Conservation (phyloP, 805 yeast species). For the Kazachstania africana region DNA sequence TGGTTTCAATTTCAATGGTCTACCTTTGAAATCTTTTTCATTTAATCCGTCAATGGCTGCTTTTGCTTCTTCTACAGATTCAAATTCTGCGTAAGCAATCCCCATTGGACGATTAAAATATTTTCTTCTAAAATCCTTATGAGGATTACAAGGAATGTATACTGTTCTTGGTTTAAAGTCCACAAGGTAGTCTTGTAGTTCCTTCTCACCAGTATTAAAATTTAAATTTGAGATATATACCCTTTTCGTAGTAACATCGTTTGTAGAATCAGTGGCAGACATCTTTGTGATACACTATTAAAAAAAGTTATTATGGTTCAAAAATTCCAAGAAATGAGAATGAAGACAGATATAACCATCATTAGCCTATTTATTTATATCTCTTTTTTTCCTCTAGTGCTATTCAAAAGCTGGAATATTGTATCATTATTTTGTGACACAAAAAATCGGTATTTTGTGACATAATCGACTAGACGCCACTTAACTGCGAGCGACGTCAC, state of each 20-base stretch:
- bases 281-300: no score
- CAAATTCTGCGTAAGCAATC: conserved; percentile 75
- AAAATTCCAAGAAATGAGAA: no score
- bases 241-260: conserved; percentile 19
- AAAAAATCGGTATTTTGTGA: no score
- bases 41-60: conserved; percentile 53
- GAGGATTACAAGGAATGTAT: conserved; percentile 43
- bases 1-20: conserved; percentile 30
- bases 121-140: conserved; percentile 32
- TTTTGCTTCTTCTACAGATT: conserved; percentile 47
- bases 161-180: conserved; percentile 34
- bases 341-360: no score
- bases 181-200: conserved; percentile 34
- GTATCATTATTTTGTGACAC: no score
- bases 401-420: no score
- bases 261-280: conserved; percentile 1
- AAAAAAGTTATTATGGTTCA: no score
- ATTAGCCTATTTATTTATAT: no score
- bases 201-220: conserved; percentile 41
- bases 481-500: no score
- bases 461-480: no score
- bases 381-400: no score
- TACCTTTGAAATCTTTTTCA: conserved; percentile 42
- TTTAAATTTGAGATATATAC: conserved; percentile 46
- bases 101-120: conserved; percentile 39